Base-by-base conservation (phyloP, 106 monocot species). In the Acanthochlamys bracteata region DNA sequence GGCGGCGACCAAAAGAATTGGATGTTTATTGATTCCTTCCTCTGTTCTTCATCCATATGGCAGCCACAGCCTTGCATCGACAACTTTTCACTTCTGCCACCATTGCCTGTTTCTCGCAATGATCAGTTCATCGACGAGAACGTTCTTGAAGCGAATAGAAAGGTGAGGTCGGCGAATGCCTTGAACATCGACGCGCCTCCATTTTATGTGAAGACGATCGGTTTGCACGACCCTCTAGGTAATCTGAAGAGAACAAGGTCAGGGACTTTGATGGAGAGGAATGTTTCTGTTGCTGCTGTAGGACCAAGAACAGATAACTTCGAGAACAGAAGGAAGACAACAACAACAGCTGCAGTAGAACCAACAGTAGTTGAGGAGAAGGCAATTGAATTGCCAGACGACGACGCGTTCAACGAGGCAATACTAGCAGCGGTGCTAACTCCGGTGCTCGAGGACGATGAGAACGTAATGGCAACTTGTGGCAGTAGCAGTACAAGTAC, bases 241-340 rank as follows among this genome's bases (percentile, higher is more conserved):
- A 83, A 81, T 21, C 56, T 90, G 59, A 91, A 98, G 82, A 85
- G 95, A 79, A 71, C 87, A 0, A 73, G 95, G 39, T 83, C 89
- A 14, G 57, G 73, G 39, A 66, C 41, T 19, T 41, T 42, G 16
- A 74, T 40, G 66, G 78, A 79, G 58, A 73, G 73, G 49, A 25
- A 24, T 60, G 4, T 19, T 51, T 15, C 17, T 19, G 51, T 51
- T 33, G 3, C 49, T 49, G 49, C 49, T 14, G 49, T 10, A 4
- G 49, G 49, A 49, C 1, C 49, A 49, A 19, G 66, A 20, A 65
- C 10, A 14, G 66, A 53, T 20, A 14, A 45, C 11, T 11, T 41
- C 24, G 55, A 20, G 52, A 66, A 62, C 21, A 54, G 20, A 33
- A 61, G 41, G 67, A 41, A 64, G 22, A 41, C 11, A 40, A 26